These are phyloP conservation scores for Rostrohypoxylon terebratum DNA, from an alignment of 495 filamentous ascomycete species.

Conservation along the genomic window DNA sequence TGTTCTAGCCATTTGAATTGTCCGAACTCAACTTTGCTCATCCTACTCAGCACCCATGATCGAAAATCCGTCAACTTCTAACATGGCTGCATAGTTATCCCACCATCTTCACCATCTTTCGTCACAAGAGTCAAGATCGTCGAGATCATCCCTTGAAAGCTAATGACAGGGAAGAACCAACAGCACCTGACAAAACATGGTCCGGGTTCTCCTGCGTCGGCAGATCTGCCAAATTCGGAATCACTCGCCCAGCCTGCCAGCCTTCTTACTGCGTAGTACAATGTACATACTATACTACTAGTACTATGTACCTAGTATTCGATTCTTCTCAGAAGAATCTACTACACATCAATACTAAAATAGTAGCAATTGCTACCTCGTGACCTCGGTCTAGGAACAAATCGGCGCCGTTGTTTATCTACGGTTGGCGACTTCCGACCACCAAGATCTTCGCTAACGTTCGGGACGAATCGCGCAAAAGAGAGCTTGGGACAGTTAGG, in stretches of 20 bases:
- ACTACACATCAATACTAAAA: slow-evolving; percentile 22
- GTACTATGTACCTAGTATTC: too few relatives aligned
- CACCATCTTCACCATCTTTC: slow-evolving; percentile 24
- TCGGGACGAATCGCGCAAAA: slow-evolving; percentile 11
- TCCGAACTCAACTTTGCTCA: neutral
- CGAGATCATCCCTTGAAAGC: slow-evolving; percentile 4
- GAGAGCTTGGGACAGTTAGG: too few relatives aligned
- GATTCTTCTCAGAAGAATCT: slow-evolving; percentile 18
- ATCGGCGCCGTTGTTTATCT: slow-evolving; percentile 26
- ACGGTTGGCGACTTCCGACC: neutral
- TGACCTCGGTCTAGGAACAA: slow-evolving; percentile 35
- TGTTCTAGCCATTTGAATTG: neutral
- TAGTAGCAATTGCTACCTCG: slow-evolving; percentile 31
- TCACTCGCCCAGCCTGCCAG: slow-evolving; percentile 20
- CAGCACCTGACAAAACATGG: slow-evolving; percentile 38
- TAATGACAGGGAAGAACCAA: slow-evolving; percentile 1
- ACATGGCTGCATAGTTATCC: slow-evolving; percentile 6
- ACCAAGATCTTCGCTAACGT: slow-evolving; percentile 28
- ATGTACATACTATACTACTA: too few relatives aligned
- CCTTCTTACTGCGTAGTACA: too few relatives aligned
- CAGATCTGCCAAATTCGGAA: slow-evolving; percentile 41
- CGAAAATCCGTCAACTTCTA: neutral
- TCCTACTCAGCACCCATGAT: neutral
- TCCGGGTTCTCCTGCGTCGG: slow-evolving; percentile 44
- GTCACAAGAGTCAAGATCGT: slow-evolving; percentile 14